These are phyloP conservation scores for Termitomyces titanicus DNA, from an alignment of 768 basidiomycete species.

Conservation along the genomic window DNA sequence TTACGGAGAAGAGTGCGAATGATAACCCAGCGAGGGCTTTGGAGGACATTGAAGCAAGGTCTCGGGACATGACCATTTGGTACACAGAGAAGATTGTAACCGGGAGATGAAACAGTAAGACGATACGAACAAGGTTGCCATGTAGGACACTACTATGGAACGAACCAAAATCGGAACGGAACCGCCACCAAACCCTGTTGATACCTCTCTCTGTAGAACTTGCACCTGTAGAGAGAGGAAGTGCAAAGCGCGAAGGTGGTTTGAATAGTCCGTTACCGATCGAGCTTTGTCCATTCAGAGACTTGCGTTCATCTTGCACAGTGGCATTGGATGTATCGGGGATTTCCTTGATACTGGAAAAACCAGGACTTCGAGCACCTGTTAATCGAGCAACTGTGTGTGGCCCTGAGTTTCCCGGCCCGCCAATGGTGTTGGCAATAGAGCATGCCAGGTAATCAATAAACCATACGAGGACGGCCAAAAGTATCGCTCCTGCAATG, in stretches of 20 bases:
- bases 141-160: slow-evolving; percentile 80
- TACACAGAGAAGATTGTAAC: slow-evolving; percentile 90
- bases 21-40: slow-evolving; percentile 79
- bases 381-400: slow-evolving; percentile 18
- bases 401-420: slow-evolving; percentile 10
- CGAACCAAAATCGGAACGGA: slow-evolving; percentile 62
- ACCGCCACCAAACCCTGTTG: slow-evolving; percentile 47
- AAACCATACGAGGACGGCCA: slow-evolving; percentile 72
- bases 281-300: slow-evolving; percentile 36
- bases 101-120: slow-evolving; percentile 92
- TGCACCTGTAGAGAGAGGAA: slow-evolving; percentile 19
- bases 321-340: slow-evolving; percentile 28
- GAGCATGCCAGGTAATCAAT: slow-evolving; percentile 54
- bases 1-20: slow-evolving; percentile 75
- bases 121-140: slow-evolving; percentile 88
- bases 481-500: slow-evolving; percentile 61
- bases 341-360: slow-evolving; percentile 48
- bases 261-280: slow-evolving; percentile 20
- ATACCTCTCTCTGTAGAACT: slow-evolving; percentile 31
- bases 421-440: slow-evolving; percentile 22
- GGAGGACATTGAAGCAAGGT: slow-evolving; percentile 51
- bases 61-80: slow-evolving; percentile 64
- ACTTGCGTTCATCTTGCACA: slow-evolving; percentile 45
- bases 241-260: slow-evolving; percentile 23
- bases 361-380: slow-evolving; percentile 34